phyloP scores from a whole-genome alignment of 2,329 filamentous ascomycete species.

The Aaosphaeria arxii region DNA sequence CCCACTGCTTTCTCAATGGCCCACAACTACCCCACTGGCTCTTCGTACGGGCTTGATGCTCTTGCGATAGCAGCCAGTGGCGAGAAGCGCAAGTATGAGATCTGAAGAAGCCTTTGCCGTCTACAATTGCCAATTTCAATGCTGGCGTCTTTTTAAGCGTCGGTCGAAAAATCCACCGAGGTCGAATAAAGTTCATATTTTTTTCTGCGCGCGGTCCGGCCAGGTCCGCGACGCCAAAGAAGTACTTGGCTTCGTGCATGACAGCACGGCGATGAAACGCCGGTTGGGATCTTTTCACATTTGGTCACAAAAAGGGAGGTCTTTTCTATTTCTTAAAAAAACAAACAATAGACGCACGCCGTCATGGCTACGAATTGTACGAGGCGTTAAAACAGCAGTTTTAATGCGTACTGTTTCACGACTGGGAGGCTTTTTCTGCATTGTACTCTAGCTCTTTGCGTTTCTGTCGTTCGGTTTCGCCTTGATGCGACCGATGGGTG shows the following conservation, averaged over 20 bases:
- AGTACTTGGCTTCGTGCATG: not conserved
- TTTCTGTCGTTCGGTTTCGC: too few species aligned
- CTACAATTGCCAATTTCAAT: not conserved
- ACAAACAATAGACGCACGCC: slow-evolving; percentile 37
- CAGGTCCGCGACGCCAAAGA: not conserved
- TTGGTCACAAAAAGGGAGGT: too few species aligned
- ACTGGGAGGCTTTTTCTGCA: too few species aligned
- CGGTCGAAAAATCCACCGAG: not conserved
- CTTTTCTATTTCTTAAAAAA: too few species aligned
- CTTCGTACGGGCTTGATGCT: slow-evolving; percentile 33
- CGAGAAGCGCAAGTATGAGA: slow-evolving; percentile 36
- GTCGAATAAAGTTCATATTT: not conserved
- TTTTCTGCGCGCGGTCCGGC: not conserved
- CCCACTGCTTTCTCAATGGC: slow-evolving; percentile 19
- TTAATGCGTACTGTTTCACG: too few species aligned
- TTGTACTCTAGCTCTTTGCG: too few species aligned
- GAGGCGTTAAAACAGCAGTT: slow-evolving; percentile 10
- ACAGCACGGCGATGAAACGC: too few species aligned
- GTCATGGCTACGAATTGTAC: slow-evolving; percentile 36
- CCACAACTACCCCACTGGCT: slow-evolving; percentile 19
- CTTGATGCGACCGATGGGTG: too few species aligned
- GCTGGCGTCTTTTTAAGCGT: not conserved
- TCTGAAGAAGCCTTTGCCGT: slow-evolving; percentile 7
- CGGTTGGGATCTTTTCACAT: too few species aligned
- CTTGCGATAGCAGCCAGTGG: slow-evolving; percentile 36